Base-by-base conservation (phyloP, 768 basidiomycete genomes). In the Serendipita sp. region DNA sequence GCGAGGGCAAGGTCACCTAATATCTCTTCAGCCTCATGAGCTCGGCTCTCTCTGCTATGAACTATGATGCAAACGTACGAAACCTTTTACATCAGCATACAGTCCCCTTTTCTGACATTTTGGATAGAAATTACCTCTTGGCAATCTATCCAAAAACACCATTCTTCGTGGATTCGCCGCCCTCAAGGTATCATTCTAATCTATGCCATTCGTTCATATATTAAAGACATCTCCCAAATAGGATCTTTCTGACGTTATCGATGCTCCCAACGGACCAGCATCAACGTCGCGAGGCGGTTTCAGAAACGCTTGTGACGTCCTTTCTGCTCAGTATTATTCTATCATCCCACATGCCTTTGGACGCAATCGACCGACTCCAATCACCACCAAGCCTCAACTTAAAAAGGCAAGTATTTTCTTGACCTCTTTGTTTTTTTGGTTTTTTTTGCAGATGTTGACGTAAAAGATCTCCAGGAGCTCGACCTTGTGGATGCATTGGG, bases 291-390 rank as follows among this genome's bases (percentile, higher is more conserved):
- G 74, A 45, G 80, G 79, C 4, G 74, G 76, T 2, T 71, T 75
- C 51, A 64, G 65, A 1, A 64, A 68, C 8, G 82, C 82, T 2
- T 80, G 78, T 63, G 76, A 78, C 56, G 71, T 76, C 1, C 76
- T 84, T 32, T 83, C 78, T 45, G 73, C 76, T 34, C 71, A 73
- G 45, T 84, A 85, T 68, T 83, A 84, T 71, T 84, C 82, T 0
- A 78, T 84, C 65, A 84, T 85, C 56, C 83, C 83, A 1, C 83
- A 84, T 70, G 79, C 75, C n/a, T 84, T 84, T 67, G 83, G 83
- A 24, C 74, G 81, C 41, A 73, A 70, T 28, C 71, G 79, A 51
- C 83, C 82, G 1, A 72, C 68, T 5, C 71, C 77, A 35, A 84
- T 85, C 70, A 72, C 73, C 64, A 72, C 68, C 56, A 64, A 73